These are phyloP conservation scores for Poa pratensis DNA, from an alignment of 176 grass and related monocot genomes.

Conservation along the genomic window DNA sequence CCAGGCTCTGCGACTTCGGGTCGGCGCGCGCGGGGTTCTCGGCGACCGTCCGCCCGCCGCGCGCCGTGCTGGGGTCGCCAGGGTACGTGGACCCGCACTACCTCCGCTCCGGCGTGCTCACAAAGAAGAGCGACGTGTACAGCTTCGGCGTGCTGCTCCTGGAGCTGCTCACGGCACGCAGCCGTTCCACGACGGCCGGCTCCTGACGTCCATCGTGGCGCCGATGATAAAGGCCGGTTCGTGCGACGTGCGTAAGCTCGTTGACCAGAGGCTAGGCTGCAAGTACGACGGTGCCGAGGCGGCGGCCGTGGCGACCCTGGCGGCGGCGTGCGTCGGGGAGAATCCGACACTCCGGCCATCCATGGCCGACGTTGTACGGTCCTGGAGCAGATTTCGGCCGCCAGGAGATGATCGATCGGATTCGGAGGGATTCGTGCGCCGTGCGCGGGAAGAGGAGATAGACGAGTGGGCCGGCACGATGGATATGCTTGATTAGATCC, in stretches of 20 bases:
- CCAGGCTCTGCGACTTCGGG: conserved; percentile 88
- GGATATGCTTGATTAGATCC: not conserved
- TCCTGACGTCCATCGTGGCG: conserved; percentile 48
- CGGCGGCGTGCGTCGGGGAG: conserved; percentile 44
- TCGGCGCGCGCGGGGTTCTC: conserved; percentile 77
- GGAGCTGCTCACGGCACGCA: conserved; percentile 81
- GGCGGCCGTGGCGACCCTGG: conserved; percentile 22
- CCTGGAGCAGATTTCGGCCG: conserved; percentile 31
- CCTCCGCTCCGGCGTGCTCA: conserved; percentile 65
- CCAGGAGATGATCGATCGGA: conserved; percentile 22
- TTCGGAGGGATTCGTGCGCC: no score
- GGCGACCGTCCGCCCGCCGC: conserved; percentile 49
- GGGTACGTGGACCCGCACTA: conserved; percentile 97
- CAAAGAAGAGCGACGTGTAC: conserved; percentile 88
- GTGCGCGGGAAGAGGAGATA: not conserved
- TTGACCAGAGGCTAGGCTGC: conserved; percentile 58
- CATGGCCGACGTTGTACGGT: conserved; percentile 52
- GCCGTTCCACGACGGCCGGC: conserved; percentile 60
- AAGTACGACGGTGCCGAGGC: conserved; percentile 53
- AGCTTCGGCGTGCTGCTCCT: conserved; percentile 87
- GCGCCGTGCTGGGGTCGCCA: conserved; percentile 57
- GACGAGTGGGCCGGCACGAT: not conserved
- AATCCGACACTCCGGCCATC: conserved; percentile 63
- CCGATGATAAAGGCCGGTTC: conserved; percentile 26
- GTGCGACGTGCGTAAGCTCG: conserved; percentile 27